These are phyloP conservation scores for Casuarina equisetifolia DNA, from an alignment of 306 rosid genomes.

Conservation along the genomic window DNA sequence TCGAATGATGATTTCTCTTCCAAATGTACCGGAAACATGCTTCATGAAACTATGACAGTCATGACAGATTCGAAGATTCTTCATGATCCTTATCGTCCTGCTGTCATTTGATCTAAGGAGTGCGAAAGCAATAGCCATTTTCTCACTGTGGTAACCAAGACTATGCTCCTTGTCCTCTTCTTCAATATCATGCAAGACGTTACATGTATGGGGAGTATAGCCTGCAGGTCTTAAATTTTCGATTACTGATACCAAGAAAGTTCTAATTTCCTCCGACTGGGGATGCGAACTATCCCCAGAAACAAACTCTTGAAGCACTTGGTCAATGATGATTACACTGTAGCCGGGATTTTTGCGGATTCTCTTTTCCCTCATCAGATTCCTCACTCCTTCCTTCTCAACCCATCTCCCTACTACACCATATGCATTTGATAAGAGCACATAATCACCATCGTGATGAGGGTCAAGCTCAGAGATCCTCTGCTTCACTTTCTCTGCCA, in stretches of 20 bases:
- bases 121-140: slow-evolving; percentile 57
- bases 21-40: slow-evolving; percentile 45
- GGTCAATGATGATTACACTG: slow-evolving; percentile 50
- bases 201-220: slow-evolving; percentile 38
- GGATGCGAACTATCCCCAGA: slow-evolving; percentile 59
- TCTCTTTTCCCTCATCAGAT: slow-evolving; percentile 48
- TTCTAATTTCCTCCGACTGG: slow-evolving; percentile 40
- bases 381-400: slow-evolving; percentile 47
- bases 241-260: slow-evolving; percentile 38
- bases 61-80: slow-evolving; percentile 58
- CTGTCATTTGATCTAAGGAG: slow-evolving; percentile 51
- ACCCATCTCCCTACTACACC: slow-evolving; percentile 61
- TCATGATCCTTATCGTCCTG: slow-evolving; percentile 50
- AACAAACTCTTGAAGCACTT: slow-evolving; percentile 51
- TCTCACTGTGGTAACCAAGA: slow-evolving; percentile 62
- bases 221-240: slow-evolving; percentile 43
- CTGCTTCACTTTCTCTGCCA: slow-evolving; percentile 56
- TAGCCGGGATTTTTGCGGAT: slow-evolving; percentile 53
- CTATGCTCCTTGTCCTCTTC: slow-evolving; percentile 61
- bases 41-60: slow-evolving; percentile 72
- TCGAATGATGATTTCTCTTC: slow-evolving; percentile 39
- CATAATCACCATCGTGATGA: slow-evolving; percentile 53
- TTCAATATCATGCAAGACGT: slow-evolving; percentile 54
- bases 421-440: slow-evolving; percentile 58
- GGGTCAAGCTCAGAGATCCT: slow-evolving; percentile 49